These are phyloP conservation scores for Aspergillus quadrilineatus DNA, from an alignment of 2,329 filamentous ascomycete species.

Conservation along the genomic window DNA sequence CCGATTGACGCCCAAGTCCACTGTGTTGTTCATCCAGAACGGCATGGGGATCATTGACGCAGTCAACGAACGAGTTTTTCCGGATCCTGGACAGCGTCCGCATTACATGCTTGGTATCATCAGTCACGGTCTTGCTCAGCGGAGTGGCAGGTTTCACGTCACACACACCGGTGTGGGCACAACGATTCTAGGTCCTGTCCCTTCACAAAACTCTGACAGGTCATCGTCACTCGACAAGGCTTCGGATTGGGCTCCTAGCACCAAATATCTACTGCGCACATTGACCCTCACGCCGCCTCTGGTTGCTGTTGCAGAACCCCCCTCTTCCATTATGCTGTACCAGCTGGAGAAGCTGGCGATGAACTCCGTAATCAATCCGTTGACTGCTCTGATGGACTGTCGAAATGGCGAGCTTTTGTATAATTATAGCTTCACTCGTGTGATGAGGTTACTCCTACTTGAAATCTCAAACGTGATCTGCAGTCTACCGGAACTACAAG, in stretches of 20 bases:
- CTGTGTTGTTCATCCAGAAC: conserved; percentile 74
- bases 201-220: conserved; percentile 22
- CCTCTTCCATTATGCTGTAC: conserved; percentile 63
- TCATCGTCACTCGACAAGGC: conserved; percentile 24
- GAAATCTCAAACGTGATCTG: conserved; percentile 74
- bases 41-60: conserved; percentile 82
- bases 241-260: conserved; percentile 36
- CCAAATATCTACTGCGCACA: conserved; percentile 63
- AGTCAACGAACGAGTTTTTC: conserved; percentile 70
- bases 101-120: conserved; percentile 72
- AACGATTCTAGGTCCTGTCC: conserved; percentile 56
- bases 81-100: conserved; percentile 63
- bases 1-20: conserved; percentile 66
- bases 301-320: conserved; percentile 57
- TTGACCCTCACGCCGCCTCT: conserved; percentile 64
- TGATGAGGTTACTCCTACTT: conserved; percentile 68
- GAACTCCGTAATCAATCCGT: conserved; percentile 73
- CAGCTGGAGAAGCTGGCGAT: conserved; percentile 80
- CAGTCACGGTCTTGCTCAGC: conserved; percentile 56
- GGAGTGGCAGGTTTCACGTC: conserved; percentile 51
- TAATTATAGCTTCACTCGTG: conserved; percentile 63
- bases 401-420: conserved; percentile 69
- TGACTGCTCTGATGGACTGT: conserved; percentile 76
- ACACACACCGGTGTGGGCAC: conserved; percentile 61
- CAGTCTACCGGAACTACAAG: conserved; percentile 69